Evolutionary conservation across 495 filamentous ascomycete species (phyloP), one percentile per base, ranked within the genome.

Genomic region (Echria macrotheca): DNA sequence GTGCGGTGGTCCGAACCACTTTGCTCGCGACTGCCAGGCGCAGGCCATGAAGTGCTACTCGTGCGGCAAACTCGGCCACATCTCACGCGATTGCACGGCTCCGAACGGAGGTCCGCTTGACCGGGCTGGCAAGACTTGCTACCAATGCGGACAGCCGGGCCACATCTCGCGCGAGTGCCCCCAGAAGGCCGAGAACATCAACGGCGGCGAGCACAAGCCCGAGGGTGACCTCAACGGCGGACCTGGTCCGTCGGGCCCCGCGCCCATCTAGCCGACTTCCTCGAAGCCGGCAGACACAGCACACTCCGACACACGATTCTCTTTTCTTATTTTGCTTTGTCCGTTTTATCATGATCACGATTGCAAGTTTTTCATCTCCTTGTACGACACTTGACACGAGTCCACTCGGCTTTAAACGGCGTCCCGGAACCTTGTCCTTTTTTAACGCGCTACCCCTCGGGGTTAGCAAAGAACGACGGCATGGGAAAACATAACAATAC

Each of bases 11-110:
- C 94, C 93, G 39, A 99, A 99, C 76, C 94, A 99, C 70, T 99
- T 89, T 61, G 93, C 94, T 42, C 86, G 94, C 52, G 94, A 99
- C 67, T 99, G 94, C 77, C 94, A 99, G 74, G 93, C 93, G 53
- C 94, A 97, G 73, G 90, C 91, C 46, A 96, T 96, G 90, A 99
- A 99, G 72, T 99, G 94, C 80, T 99, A 97, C 68, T 91, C 94
- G 54, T 99, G 94, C 67, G 94, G 94, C 65, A 98, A 98, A 73
- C 81, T 96, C 42, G 93, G 93, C 36, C 93, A 98, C 74, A 97
- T 97, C 69, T 95, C 89, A 18, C 84, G 91, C 55, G 93, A 99
- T 71, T 99, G 93, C 75, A 95, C 90, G 18, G 87, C 94, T 43
- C 94, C 94, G 46, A 96, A 96, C 67, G 94, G 94, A 38, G 94